A percentile compares a stretch with the other conserved stretches of the same genome.
phyloP scores from a whole-genome alignment of 1,284 basidiomycete species.

The Sutorius eximius region DNA sequence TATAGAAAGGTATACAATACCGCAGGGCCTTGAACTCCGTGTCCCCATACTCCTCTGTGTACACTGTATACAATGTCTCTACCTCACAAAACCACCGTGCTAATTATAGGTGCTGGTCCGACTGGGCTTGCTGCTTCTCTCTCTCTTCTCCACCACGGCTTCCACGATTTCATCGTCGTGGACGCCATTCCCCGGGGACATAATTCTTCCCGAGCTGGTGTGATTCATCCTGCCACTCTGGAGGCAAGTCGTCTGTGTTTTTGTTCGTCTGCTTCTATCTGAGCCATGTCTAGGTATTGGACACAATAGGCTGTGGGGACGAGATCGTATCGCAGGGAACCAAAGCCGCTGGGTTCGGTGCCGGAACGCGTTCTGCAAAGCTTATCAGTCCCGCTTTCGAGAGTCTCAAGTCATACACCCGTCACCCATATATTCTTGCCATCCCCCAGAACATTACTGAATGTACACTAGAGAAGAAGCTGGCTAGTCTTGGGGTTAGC shows the following conservation, averaged over 20 bases:
- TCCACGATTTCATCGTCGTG: slow-evolving; percentile 45
- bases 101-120: slow-evolving; percentile 35
- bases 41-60: not conserved
- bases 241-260: slow-evolving; percentile 25
- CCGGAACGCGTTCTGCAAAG: slow-evolving; percentile 34
- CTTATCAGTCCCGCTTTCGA: slow-evolving; percentile 37
- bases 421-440: slow-evolving; percentile 43
- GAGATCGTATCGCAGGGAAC: slow-evolving; percentile 39
- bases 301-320: slow-evolving; percentile 45
- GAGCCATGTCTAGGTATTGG: slow-evolving; percentile 39
- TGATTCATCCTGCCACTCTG: slow-evolving; percentile 45
- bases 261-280: not conserved
- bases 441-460: slow-evolving; percentile 51
- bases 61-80: slow-evolving; percentile 21
- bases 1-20: not conserved
- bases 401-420: slow-evolving; percentile 39
- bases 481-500: slow-evolving; percentile 27
- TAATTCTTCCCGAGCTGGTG: slow-evolving; percentile 39
- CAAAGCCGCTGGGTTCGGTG: slow-evolving; percentile 28
- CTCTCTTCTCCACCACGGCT: slow-evolving; percentile 38
- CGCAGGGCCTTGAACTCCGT: too few relatives aligned
- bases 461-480: slow-evolving; percentile 37
- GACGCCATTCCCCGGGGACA: slow-evolving; percentile 36
- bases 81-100: slow-evolving; percentile 25
- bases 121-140: slow-evolving; percentile 26